phyloP scores from a whole-genome alignment of 148 eudicot genomes.

The Fagopyrum homotropicum region DNA sequence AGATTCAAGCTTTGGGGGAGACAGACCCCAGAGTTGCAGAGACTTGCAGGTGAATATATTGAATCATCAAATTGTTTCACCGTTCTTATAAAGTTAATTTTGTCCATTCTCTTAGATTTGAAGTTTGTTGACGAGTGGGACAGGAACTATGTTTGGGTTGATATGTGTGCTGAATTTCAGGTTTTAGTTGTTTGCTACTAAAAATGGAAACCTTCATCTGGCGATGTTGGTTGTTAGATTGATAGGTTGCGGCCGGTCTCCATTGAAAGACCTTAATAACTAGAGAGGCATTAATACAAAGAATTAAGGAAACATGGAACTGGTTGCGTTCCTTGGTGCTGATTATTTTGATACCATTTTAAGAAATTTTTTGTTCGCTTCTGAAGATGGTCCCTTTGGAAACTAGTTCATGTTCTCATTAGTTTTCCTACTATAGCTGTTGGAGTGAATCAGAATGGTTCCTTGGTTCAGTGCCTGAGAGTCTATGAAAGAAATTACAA shows the following conservation, averaged over 20 bases:
- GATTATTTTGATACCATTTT: neutral
- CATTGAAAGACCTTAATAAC: neutral
- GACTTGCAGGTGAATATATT: conserved; percentile 64
- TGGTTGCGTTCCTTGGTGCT: neutral
- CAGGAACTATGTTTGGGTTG: neutral
- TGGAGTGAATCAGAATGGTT: neutral
- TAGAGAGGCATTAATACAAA: neutral
- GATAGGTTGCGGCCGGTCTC: neutral
- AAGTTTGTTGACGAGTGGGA: neutral
- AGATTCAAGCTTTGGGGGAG: conserved; percentile 78
- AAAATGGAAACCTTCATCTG: conserved; percentile 1
- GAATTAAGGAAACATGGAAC: neutral
- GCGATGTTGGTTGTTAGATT: neutral
- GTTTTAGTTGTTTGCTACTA: conserved; percentile 2
- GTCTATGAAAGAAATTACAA: neutral
- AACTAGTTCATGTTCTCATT: neutral
- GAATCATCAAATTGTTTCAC: neutral
- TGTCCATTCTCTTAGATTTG: neutral
- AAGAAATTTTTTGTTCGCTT: neutral
- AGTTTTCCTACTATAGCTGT: neutral
- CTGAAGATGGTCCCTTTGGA: too few relatives aligned
- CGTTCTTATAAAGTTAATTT: neutral
- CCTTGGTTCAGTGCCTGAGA: neutral
- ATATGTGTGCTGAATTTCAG: neutral
- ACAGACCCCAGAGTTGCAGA: conserved; percentile 95